Conservation (phyloP, 257 asterid genomes). For the Ilex aquifolium region DNA sequence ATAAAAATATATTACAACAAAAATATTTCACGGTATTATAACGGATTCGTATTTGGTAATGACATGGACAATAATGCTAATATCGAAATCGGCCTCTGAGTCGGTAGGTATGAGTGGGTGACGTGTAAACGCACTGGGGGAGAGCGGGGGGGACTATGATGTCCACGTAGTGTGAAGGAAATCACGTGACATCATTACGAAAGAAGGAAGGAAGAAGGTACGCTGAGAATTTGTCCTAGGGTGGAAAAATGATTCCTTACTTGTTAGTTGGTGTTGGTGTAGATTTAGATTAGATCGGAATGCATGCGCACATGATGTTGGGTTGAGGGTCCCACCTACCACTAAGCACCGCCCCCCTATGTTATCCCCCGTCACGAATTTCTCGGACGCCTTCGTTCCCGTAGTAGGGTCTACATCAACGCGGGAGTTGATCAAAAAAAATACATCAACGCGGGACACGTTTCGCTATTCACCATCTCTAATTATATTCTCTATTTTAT, state of each 20-base stretch:
- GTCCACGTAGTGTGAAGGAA: constrained; percentile 3
- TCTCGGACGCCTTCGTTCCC: background rate
- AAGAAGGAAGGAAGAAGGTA: background rate
- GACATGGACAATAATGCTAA: no score
- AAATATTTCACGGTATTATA: no score
- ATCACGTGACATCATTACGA: constrained; percentile 11
- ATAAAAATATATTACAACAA: no score
- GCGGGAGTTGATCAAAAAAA: no score
- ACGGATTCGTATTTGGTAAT: no score
- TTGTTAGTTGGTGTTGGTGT: background rate
- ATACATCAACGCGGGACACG: constrained; percentile 2
- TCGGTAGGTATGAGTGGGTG: background rate
- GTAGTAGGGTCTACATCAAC: constrained; percentile 6
- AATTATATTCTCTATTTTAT: no score
- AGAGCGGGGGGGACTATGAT: background rate
- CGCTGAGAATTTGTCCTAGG: background rate
- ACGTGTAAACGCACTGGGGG: constrained; percentile 9
- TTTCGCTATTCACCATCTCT: background rate
- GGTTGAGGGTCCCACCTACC: constrained; percentile 5
- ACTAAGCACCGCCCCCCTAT: constrained; percentile 9
- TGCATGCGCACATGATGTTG: constrained; percentile 6
- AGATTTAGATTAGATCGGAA: no score
- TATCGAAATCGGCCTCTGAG: no score
- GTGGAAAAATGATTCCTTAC: constrained; percentile 7
- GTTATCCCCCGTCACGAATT: no score